A percentile compares a stretch with the other conserved stretches of the same genome.
Conservation (phyloP, 2,329 filamentous ascomycete species). For the Chaetomium strumarium region DNA sequence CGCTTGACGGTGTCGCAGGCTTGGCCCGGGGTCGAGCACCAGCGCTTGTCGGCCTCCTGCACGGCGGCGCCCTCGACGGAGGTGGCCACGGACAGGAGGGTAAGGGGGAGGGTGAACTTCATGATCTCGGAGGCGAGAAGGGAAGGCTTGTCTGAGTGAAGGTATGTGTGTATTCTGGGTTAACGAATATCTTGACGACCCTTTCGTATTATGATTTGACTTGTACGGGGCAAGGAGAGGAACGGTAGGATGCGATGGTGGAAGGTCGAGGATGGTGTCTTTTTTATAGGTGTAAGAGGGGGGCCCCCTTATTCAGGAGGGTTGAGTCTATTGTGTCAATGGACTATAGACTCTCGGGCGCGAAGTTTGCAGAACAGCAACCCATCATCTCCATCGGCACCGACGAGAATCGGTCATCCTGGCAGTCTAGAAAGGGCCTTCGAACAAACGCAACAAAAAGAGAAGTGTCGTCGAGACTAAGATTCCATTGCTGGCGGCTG, state of each 20-base stretch:
- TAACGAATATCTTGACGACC: conserved; percentile 1
- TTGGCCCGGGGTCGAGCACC: conserved; percentile 20
- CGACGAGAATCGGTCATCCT: conserved; percentile 1
- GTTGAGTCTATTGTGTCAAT: conserved; percentile 14
- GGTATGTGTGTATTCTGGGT: conserved; percentile 3
- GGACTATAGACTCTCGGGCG: conserved; percentile 6
- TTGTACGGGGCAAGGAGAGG: conserved; percentile 5
- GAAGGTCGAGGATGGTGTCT: background rate
- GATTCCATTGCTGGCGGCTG: background rate
- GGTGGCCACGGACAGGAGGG: conserved; percentile 23
- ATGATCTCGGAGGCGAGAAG: conserved; percentile 19
- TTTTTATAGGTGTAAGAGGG: conserved; percentile 9
- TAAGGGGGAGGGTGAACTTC: conserved; percentile 27
- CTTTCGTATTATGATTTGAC: conserved; percentile 2
- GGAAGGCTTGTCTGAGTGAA: background rate
- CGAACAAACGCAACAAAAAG: conserved; percentile 7
- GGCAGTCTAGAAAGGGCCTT: background rate
- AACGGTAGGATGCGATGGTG: background rate
- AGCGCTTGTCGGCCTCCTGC: conserved; percentile 22
- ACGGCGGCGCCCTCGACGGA: conserved; percentile 28
- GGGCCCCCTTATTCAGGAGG: conserved; percentile 15
- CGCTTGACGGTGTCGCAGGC: conserved; percentile 32
- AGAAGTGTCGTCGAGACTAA: background rate
- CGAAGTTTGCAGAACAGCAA: background rate
- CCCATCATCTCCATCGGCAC: background rate